These are phyloP conservation scores for Heterobasidion parviporum DNA, from an alignment of 1,284 basidiomycete species.

Conservation along the genomic window DNA sequence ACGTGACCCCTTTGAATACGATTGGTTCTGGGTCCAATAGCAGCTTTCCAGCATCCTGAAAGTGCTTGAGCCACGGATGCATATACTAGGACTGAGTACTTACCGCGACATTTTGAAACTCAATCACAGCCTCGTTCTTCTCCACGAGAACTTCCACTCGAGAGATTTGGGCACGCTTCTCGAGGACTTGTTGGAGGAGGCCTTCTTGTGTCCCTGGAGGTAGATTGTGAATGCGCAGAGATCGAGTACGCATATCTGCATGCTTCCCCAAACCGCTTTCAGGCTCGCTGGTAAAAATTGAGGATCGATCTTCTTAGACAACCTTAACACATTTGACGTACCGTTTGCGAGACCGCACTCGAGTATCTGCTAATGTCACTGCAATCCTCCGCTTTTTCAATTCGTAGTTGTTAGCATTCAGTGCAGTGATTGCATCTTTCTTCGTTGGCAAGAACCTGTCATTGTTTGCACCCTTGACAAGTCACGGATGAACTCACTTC, in stretches of 20 bases:
- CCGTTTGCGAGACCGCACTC: constrained; percentile 52
- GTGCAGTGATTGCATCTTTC: constrained; percentile 64
- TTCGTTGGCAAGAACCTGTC: constrained; percentile 20
- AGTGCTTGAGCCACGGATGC: constrained; percentile 2
- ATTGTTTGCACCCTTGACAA: constrained; percentile 3
- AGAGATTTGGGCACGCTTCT: constrained; percentile 67
- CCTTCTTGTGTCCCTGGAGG: constrained; percentile 75
- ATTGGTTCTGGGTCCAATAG: constrained; percentile 64
- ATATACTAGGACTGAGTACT: constrained; percentile 20
- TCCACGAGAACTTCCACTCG: constrained; percentile 71
- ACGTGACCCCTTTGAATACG: constrained; percentile 48
- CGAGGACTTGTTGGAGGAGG: constrained; percentile 79
- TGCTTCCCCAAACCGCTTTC: constrained; percentile 50
- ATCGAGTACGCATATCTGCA: constrained; percentile 60
- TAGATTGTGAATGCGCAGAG: constrained; percentile 70
- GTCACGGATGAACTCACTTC: constrained; percentile 41
- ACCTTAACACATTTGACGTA: constrained; percentile 16
- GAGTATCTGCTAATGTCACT: constrained; percentile 74
- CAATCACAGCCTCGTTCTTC: constrained; percentile 65
- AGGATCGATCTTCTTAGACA: background rate
- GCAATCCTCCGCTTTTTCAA: constrained; percentile 79
- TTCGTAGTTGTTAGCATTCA: constrained; percentile 78
- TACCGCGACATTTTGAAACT: constrained; percentile 69
- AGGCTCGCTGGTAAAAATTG: constrained; percentile 25
- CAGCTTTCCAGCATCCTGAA: constrained; percentile 72